phyloP scores from a whole-genome alignment of 148 eudicot species.

The Rhododendron molle region DNA sequence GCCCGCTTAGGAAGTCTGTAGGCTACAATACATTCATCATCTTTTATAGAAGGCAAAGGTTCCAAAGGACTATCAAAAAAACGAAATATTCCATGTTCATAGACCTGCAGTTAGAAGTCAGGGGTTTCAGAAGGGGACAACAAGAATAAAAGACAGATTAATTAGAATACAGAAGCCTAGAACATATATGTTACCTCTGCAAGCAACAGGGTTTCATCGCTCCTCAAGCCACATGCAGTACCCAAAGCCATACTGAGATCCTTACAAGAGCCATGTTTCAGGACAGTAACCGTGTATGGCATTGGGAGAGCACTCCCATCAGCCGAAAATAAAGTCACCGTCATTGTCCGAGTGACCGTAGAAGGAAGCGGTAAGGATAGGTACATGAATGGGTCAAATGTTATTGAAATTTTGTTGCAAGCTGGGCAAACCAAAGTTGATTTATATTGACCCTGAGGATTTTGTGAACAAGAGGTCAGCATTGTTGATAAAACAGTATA shows the following conservation, averaged over 20 bases:
- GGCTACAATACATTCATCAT: conserved; percentile 86
- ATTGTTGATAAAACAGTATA: background rate
- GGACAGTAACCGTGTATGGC: conserved; percentile 80
- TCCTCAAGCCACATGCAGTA: conserved; percentile 63
- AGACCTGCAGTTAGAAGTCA: conserved; percentile 48
- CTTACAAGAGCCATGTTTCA: conserved; percentile 66
- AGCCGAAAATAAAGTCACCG: conserved; percentile 72
- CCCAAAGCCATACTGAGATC: conserved; percentile 77
- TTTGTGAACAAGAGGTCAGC: conserved; percentile 1
- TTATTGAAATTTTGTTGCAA: conserved; percentile 80
- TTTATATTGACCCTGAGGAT: conserved; percentile 93
- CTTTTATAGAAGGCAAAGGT: conserved; percentile 61
- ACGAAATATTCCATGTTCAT: conserved; percentile 59
- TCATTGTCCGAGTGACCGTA: conserved; percentile 69
- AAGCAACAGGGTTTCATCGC: conserved; percentile 81
- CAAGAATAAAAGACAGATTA: background rate
- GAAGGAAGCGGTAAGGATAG: conserved; percentile 92
- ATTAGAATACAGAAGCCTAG: background rate
- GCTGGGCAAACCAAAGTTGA: conserved; percentile 92
- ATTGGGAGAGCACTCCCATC: conserved; percentile 87
- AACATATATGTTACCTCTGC: conserved; percentile 65
- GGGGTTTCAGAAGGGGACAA: conserved; percentile 11
- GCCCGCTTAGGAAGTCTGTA: conserved; percentile 57
- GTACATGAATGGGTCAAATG: conserved; percentile 99
- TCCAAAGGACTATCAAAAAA: conserved; percentile 65